Base-by-base conservation (phyloP, 176 grass and related monocot species). In the Cenchrus americanus region DNA sequence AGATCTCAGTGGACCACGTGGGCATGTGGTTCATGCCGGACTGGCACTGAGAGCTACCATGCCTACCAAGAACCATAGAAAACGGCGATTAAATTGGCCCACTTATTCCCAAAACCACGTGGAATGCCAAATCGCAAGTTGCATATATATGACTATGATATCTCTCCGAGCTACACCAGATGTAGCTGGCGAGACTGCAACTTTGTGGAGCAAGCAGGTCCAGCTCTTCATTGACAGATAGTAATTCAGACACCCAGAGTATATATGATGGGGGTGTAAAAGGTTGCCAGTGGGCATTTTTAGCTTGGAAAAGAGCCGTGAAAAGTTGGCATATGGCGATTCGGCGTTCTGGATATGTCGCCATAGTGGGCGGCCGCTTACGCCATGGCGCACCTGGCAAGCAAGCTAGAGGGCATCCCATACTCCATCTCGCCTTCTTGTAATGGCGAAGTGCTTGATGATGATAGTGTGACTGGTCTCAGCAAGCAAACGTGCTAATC, bases 131-230 rank as follows among this genome's bases (percentile, higher is more conserved):
- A 57, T 66, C 67, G 6, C 66, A 73, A 74, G 67, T 69, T 88
- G 74, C 34, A 63, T 22, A 32, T 34, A 10, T 66, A 50, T 50
- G 48, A 50, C 14, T 58, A 58, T 17, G 51, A 53, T 52, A 52
- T 15, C 1, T 13, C 55, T 2, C 55, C 1, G 21, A 18, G 6
- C n/a, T 6, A 7, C 2, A 1, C 6, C 6, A 8, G 46, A 12
- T 66, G 32, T 62, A 71, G 44, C 59, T 60, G 68, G 74, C 76
- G 40, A 43, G 40, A 43, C 5, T 13, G 11, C 6, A 84, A 64
- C 87, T 89, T 89, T 81, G 55, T 14, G 22, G 63, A 85, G 52
- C 81, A 89, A 80, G 87, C 9, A 74, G 68, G 42, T 34, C 61
- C 70, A 84, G 60, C 43, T 4, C 61, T n/a, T 76, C 69, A 68